Evolutionary conservation across 768 basidiomycete genomes (phyloP).

Genomic region (Vararia minispora): DNA sequence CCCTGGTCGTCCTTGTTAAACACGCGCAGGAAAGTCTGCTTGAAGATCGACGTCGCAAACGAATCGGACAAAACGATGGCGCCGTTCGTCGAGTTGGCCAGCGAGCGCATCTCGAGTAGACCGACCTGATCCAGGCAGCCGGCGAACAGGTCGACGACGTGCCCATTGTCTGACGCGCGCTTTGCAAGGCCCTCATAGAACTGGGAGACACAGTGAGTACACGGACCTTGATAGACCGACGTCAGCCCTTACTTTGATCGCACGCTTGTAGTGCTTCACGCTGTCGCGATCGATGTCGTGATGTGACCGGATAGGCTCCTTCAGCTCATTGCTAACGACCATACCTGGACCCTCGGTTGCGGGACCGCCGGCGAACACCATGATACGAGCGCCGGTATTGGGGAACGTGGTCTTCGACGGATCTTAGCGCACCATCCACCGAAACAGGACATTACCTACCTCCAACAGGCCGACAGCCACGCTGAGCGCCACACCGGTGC

Average conservation of each 20-base stretch:
- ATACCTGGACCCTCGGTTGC: slow-evolving; percentile 95
- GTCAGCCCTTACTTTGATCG: slow-evolving; percentile 64
- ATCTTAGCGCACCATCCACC: background rate
- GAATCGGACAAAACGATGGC: slow-evolving; percentile 94
- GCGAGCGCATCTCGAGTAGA: slow-evolving; percentile 91
- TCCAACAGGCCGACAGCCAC: slow-evolving; percentile 91
- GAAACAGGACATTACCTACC: slow-evolving; percentile 25
- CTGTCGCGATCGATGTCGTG: slow-evolving; percentile 97
- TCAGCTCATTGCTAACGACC: slow-evolving; percentile 91
- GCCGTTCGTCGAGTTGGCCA: slow-evolving; percentile 94
- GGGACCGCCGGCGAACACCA: slow-evolving; percentile 93
- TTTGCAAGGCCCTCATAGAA: slow-evolving; percentile 94
- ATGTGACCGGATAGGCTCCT: slow-evolving; percentile 96
- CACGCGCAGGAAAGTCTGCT: slow-evolving; percentile 90
- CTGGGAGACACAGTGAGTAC: slow-evolving; percentile 31
- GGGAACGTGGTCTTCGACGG: slow-evolving; percentile 69
- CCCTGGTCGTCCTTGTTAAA: slow-evolving; percentile 92
- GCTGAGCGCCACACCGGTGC: slow-evolving; percentile 89
- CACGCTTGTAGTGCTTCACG: slow-evolving; percentile 95
- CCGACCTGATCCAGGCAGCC: slow-evolving; percentile 98
- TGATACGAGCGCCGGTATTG: slow-evolving; percentile 91
- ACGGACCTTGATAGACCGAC: slow-evolving; percentile 4
- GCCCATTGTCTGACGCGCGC: slow-evolving; percentile 88
- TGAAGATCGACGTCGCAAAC: slow-evolving; percentile 97
- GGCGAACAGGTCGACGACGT: slow-evolving; percentile 90